Base-by-base conservation (phyloP, 805 yeast genomes). In the Metschnikowia aberdeeniae region DNA sequence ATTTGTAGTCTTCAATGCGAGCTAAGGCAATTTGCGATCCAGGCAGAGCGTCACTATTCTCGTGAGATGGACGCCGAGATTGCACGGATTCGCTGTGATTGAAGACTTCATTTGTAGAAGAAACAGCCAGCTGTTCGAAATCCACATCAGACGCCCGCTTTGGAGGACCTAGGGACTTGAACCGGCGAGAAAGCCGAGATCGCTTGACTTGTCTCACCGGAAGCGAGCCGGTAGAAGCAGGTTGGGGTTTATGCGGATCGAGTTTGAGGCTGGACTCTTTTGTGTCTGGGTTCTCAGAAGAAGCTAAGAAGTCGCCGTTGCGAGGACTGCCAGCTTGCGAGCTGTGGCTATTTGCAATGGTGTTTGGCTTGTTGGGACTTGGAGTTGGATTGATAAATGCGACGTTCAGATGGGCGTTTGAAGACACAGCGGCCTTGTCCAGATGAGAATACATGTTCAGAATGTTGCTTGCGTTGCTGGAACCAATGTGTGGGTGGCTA, bases 161-260 rank as follows among this genome's bases (percentile, higher is more conserved):
- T 1, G 82, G 81, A 9, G 80, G 81, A 1, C 82, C 82, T 33
- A 78, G 50, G 3, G 51, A 36, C 30, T 40, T 42, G 42, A 70
- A 67, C 29, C 76, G 60, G 46, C 75, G 62, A 1, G 66, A 51
- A 10, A 70, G 63, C 38, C 70, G 56, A 28, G 64, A 56, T 44
- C 60, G 64, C n/a, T 39, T 39, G 29, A 39, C 35, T 10, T 14
- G 29, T 39, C 22, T 39, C 5, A n/a, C n/a, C 7, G 45, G 6
- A n/a, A 10, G n/a, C 31, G 32, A 29, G n/a, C 13, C 32, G 6
- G 32, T 3, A 29, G 32, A 6, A 29, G 14, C 13, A 12, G 13
- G 12, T 5, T 29, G 32, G 14, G 6, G 5, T 12, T 13, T 13
- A 13, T 29, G 32, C 6, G 32, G 13, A 29, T 11, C n/a, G 32